Base-by-base conservation (phyloP, 352 stramenopile species). In the Halophytophthora polymorphica region DNA sequence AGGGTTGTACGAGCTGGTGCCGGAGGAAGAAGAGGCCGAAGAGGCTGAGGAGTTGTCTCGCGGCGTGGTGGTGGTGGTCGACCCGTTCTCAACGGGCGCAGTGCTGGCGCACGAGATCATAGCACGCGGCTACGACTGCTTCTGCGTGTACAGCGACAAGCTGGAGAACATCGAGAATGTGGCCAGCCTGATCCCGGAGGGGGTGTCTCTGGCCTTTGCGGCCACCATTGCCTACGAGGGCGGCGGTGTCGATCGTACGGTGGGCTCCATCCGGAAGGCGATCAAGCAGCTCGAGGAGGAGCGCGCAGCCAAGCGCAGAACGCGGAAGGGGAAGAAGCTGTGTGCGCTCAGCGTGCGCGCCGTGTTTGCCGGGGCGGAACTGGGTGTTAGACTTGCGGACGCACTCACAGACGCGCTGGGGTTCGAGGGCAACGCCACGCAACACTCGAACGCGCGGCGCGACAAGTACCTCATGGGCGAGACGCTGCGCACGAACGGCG, bases 41-140 rank as follows among this genome's bases (percentile, higher is more conserved):
- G 41, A 52, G 3, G 50, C 63, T 15, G 15, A 14, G 4, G 53
- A 51, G 6, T 23, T 40, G 33, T 14, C 46, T 5, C 83, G 78
- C 25, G 83, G 87, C 36, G 74, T 91, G 12, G 93, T 97, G 1
- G 82, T 98, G 22, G 75, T 99, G 17, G 93, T 99, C 21, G 93
- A 98, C 62, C 94, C 96, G 2, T 98, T 98, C 64, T 97, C 88
- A 5, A 98, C 95, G 29, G 96, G 95, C 45, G 96, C 93, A 23
- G 76, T 98, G 38, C 71, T 99, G 12, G 95, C 90, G 17, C 89
- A 98, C 44, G 81, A 94, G 58, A 87, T 97, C 44, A 84, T 85
- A 56, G 73, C 74, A 35, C 78, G 87, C 41, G 94, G 93, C 29
- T 98, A 95, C 64, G 84, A 94, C 31, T 94, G 84, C 53, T 87